Percentiles rank a stretch among this genome's conserved stretches.
Evolutionary conservation across 129 eudicot genomes (phyloP).

Genomic region (Centrapalus pauciflorus): DNA sequence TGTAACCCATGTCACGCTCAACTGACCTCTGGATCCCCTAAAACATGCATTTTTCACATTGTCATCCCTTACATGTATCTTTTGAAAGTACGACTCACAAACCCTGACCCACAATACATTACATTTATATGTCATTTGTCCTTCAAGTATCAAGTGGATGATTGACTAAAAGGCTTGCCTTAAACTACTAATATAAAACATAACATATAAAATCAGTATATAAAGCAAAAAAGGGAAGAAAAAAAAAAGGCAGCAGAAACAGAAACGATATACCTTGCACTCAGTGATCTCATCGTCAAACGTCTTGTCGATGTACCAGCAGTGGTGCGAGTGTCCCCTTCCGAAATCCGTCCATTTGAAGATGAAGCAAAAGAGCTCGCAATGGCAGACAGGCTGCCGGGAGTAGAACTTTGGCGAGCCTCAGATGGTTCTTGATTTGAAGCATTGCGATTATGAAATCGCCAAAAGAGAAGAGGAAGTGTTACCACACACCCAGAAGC

Average conservation of each 20-base stretch:
- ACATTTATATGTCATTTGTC: no score
- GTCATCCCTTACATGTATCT: no score
- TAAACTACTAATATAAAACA: background rate
- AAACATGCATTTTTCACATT: no score
- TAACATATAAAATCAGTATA: background rate
- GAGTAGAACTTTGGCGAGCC: slow-evolving; percentile 43
- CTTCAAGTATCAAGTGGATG: background rate
- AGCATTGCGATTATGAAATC: slow-evolving; percentile 63
- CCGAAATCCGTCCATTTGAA: slow-evolving; percentile 45
- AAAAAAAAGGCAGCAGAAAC: background rate
- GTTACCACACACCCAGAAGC: slow-evolving; percentile 85
- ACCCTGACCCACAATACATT: no score
- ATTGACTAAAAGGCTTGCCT: background rate
- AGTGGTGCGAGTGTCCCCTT: slow-evolving; percentile 40
- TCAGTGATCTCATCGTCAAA: slow-evolving; percentile 30
- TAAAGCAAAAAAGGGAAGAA: background rate
- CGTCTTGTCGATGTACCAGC: slow-evolving; percentile 41
- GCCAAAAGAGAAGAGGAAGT: slow-evolving; percentile 97
- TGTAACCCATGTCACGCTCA: no score
- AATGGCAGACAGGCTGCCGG: slow-evolving; percentile 30
- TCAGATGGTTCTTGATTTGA: slow-evolving; percentile 68
- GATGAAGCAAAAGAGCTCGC: slow-evolving; percentile 37
- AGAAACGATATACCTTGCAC: slow-evolving; percentile 46
- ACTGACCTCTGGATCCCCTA: no score
- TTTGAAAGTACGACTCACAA: no score